Conservation (phyloP, 2,329 filamentous ascomycete species). For the Biscogniauxia marginata region DNA sequence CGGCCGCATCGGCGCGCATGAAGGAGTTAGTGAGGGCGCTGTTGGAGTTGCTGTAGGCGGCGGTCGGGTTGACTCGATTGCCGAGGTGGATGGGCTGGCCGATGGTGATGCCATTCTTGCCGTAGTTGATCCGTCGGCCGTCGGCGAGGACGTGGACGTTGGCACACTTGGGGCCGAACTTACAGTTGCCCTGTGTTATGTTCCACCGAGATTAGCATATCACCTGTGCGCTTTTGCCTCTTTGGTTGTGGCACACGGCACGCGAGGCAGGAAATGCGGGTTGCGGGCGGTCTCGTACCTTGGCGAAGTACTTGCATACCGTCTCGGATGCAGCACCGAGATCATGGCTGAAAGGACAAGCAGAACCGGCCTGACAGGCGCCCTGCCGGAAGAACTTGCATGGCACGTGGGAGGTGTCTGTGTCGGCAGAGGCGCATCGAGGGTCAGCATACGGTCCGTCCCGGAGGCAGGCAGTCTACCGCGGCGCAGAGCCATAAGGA, state of each 20-base stretch:
- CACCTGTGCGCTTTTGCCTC: constrained; percentile 10
- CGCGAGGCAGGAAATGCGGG: too few relatives aligned
- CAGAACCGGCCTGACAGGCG: constrained; percentile 91
- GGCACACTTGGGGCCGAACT: constrained; percentile 96
- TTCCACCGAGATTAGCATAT: constrained; percentile 25
- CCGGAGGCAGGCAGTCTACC: too few relatives aligned
- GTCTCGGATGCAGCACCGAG: constrained; percentile 81
- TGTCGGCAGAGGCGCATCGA: constrained; percentile 11
- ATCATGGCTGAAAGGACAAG: constrained; percentile 95
- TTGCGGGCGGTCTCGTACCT: constrained; percentile 73
- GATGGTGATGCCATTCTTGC: constrained; percentile 66
- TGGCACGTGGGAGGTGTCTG: constrained; percentile 94
- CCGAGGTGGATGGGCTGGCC: constrained; percentile 60
- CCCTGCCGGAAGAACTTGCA: constrained; percentile 99
- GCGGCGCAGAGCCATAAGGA: too few relatives aligned
- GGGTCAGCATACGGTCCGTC: too few relatives aligned
- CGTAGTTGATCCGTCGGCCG: constrained; percentile 84
- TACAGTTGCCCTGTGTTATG: constrained; percentile 81
- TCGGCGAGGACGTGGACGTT: constrained; percentile 94
- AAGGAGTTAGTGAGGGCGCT: constrained; percentile 73
- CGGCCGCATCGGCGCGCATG: constrained; percentile 56
- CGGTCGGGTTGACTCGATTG: constrained; percentile 64
- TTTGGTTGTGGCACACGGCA: neutral
- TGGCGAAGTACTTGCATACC: constrained; percentile 98
- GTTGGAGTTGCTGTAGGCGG: constrained; percentile 59